These are phyloP conservation scores for Paramyrothecium roridum DNA, from an alignment of 2,329 filamentous ascomycete species.

Conservation along the genomic window DNA sequence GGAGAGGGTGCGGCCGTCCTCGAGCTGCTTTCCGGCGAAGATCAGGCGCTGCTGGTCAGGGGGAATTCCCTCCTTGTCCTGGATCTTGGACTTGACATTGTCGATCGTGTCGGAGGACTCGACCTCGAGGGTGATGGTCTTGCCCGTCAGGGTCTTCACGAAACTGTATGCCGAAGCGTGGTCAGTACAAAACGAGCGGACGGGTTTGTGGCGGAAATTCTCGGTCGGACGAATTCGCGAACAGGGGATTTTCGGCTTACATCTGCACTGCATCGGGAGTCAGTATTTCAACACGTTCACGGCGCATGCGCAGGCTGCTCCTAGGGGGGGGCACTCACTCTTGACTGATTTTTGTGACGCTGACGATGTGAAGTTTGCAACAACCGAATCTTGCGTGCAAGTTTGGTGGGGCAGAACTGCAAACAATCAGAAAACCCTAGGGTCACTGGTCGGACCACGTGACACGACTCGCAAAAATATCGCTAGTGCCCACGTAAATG, in stretches of 20 bases:
- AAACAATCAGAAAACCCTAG: conserved; percentile 32
- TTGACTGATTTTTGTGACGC: conserved; percentile 52
- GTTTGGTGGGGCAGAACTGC: conserved; percentile 40
- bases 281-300: conserved; percentile 5
- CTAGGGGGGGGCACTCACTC: conserved; percentile 45
- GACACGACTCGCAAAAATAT: conserved; percentile 6
- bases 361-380: conserved; percentile 37
- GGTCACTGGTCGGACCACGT: conserved; percentile 27
- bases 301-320: conserved; percentile 7
- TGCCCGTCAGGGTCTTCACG: conserved; percentile 99
- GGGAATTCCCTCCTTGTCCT: conserved; percentile 99
- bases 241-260: conserved; percentile 51
- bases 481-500: too few species aligned
- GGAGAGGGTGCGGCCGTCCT: conserved; percentile 93
- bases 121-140: conserved; percentile 99
- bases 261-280: conserved; percentile 70
- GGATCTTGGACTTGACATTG: conserved; percentile 99
- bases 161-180: conserved; percentile 60
- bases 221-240: conserved; percentile 14
- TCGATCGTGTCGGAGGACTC: conserved; percentile 99
- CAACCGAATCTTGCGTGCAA: conserved; percentile 33
- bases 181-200: conserved; percentile 19
- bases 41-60: conserved; percentile 98
- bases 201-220: neutral
- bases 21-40: conserved; percentile 98